Percentiles rank a stretch among this genome's conserved stretches.
Conservation (phyloP, 495 filamentous ascomycete species). For the Lepidopterella palustris region DNA sequence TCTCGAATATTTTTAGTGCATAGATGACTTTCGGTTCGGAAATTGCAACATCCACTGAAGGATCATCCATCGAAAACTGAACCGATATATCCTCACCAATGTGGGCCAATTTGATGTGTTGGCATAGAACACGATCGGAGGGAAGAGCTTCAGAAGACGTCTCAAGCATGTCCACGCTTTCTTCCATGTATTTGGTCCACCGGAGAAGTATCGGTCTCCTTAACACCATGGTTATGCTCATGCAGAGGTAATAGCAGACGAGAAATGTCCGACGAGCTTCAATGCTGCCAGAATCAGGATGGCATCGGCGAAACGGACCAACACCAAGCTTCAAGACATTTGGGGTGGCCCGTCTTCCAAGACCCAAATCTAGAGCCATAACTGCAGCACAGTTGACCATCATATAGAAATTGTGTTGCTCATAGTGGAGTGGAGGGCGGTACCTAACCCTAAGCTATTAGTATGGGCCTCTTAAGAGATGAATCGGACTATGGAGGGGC, state of each 20-base stretch:
- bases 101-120: slow-evolving; percentile 69
- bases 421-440: slow-evolving; percentile 70
- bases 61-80: slow-evolving; percentile 72
- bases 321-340: slow-evolving; percentile 41
- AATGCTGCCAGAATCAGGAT: slow-evolving; percentile 55
- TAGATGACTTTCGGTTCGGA: slow-evolving; percentile 68
- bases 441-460: slow-evolving; percentile 55
- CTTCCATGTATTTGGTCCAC: slow-evolving; percentile 79
- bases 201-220: slow-evolving; percentile 75
- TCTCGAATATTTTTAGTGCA: slow-evolving; percentile 67
- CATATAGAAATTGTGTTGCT: slow-evolving; percentile 89
- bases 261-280: slow-evolving; percentile 77
- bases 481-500: not conserved
- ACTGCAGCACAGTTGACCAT: slow-evolving; percentile 75
- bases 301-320: slow-evolving; percentile 21
- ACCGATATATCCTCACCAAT: slow-evolving; percentile 75
- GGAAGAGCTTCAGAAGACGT: slow-evolving; percentile 61
- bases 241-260: slow-evolving; percentile 69
- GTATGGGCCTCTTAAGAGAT: not conserved
- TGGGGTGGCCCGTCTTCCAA: slow-evolving; percentile 48
- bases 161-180: slow-evolving; percentile 71
- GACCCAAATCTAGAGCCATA: slow-evolving; percentile 82
- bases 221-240: slow-evolving; percentile 60
- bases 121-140: slow-evolving; percentile 65
- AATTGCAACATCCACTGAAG: slow-evolving; percentile 55